Evolutionary conservation across 73 alveolate species (phyloP).

Genomic region (Paramecium sonneborni): DNA sequence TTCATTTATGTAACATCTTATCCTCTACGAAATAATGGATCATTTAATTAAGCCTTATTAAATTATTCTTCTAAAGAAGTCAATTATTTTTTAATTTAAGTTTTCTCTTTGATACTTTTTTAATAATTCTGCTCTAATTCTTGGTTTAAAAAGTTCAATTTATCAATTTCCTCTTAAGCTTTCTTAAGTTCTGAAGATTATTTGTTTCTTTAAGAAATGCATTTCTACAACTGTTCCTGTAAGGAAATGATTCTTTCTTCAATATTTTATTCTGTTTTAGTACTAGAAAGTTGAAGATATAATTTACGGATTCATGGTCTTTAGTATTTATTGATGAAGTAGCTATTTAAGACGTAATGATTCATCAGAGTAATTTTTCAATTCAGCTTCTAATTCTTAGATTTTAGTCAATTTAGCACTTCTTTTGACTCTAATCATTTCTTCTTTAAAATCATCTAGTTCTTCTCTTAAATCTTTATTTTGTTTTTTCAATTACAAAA

Average conservation of each 20-base stretch:
- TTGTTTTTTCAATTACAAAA: slow-evolving; percentile 26
- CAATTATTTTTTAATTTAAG: slow-evolving; percentile 12
- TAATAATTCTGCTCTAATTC: slow-evolving; percentile 24
- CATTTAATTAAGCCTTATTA: slow-evolving; percentile 47
- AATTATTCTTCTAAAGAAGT: slow-evolving; percentile 32
- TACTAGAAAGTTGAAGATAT: neutral
- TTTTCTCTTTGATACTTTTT: slow-evolving; percentile 26
- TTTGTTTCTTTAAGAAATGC: neutral
- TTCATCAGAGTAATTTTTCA: slow-evolving; percentile 8
- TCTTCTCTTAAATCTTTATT: slow-evolving; percentile 45
- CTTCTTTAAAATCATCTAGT: slow-evolving; percentile 5
- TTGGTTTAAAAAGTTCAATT: neutral
- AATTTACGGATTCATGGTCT: neutral
- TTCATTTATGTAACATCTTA: slow-evolving; percentile 47
- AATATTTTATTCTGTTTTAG: neutral
- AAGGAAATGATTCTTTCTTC: neutral
- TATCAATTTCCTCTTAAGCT: neutral
- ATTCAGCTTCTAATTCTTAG: slow-evolving; percentile 49
- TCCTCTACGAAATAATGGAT: slow-evolving; percentile 36
- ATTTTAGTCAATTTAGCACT: slow-evolving; percentile 45
- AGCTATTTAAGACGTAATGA: neutral
- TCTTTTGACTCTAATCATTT: slow-evolving; percentile 22
- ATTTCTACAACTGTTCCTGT: neutral
- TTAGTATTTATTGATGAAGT: slow-evolving; percentile 12
- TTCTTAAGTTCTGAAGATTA: neutral